Conservation (phyloP, 345 rosid genomes). For the Eucalyptus marginata region DNA sequence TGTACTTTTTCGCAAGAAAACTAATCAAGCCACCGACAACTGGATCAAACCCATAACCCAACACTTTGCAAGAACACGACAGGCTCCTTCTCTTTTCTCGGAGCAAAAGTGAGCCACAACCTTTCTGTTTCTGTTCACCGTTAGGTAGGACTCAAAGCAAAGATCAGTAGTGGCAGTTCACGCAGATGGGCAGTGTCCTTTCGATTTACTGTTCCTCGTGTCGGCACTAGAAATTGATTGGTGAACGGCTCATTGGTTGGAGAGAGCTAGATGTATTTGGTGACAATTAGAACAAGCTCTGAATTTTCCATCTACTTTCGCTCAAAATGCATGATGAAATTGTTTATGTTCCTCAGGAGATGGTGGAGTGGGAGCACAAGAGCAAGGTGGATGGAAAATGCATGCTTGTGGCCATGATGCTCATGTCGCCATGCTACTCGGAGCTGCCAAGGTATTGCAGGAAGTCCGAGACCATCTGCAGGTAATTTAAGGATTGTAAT, state of each 20-base stretch:
- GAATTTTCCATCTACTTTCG: not conserved
- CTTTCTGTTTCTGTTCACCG: not conserved
- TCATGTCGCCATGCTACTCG: not conserved
- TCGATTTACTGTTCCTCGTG: not conserved
- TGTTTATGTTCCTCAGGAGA: conserved; percentile 6
- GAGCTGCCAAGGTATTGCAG: conserved; percentile 52
- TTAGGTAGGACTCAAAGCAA: not conserved
- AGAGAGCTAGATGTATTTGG: not conserved
- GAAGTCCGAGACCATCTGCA: conserved; percentile 15
- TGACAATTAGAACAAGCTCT: not conserved
- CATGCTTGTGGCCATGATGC: conserved; percentile 12
- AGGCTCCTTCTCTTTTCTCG: not conserved
- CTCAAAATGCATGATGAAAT: not conserved
- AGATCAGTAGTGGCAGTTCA: not conserved
- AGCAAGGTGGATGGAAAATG: conserved; percentile 8
- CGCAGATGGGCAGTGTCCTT: not conserved
- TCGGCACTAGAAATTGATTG: not conserved
- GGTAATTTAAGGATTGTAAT: conserved; percentile 1
- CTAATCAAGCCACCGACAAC: not conserved
- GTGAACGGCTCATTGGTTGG: not conserved
- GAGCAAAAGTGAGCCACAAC: not conserved
- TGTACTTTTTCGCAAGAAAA: not conserved
- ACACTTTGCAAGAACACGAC: not conserved
- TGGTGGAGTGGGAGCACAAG: conserved; percentile 17
- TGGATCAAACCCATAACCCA: not conserved